Percentiles rank a stretch among this genome's conserved stretches.
phyloP scores from a whole-genome alignment of 305 asterid species.

The Rubia occidens region DNA sequence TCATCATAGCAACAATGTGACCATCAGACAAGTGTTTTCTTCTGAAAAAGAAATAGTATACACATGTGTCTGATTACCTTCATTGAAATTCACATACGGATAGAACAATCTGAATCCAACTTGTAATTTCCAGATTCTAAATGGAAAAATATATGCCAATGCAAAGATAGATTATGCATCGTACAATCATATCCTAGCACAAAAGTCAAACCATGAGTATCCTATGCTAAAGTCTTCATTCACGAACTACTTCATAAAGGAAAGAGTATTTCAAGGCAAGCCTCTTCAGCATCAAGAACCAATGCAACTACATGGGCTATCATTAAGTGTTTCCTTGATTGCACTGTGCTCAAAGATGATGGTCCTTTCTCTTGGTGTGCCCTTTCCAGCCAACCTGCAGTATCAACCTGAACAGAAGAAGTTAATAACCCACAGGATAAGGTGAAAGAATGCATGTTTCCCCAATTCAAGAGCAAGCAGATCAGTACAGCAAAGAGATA shows the following conservation, averaged over 20 bases:
- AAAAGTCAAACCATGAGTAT: neutral
- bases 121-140: neutral
- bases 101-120: neutral
- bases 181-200: neutral
- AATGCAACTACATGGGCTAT: constrained; percentile 89
- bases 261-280: constrained; percentile 18
- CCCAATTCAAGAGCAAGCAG: constrained; percentile 6
- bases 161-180: neutral
- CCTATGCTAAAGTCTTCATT: neutral
- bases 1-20: neutral
- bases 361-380: constrained; percentile 90
- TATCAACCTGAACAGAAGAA: constrained; percentile 62
- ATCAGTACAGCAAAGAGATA: neutral
- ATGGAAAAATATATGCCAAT: neutral
- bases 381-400: constrained; percentile 98
- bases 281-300: constrained; percentile 96
- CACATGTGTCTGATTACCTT: neutral
- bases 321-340: constrained; percentile 92
- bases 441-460: neutral
- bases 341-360: constrained; percentile 74
- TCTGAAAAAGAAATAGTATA: neutral
- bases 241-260: neutral
- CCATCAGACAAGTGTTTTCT: neutral
- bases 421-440: constrained; percentile 9
- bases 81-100: neutral